Evolutionary conservation across 2,329 filamentous ascomycete species (phyloP).

Genomic region (Apiospora sp.): DNA sequence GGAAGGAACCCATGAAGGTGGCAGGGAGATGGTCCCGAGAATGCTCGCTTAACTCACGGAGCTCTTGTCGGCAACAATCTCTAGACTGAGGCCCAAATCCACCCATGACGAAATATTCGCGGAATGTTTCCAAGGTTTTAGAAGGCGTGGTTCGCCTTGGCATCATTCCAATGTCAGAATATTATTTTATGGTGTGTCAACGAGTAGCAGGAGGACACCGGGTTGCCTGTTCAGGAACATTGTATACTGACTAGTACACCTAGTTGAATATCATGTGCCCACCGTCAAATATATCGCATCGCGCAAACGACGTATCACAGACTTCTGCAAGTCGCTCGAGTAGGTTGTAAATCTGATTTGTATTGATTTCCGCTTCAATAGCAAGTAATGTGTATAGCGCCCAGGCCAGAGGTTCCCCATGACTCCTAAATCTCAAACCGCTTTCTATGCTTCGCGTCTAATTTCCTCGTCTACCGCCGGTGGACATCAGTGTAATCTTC

Average conservation of each 20-base stretch:
- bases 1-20: not conserved
- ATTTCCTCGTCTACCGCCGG: constrained; percentile 55
- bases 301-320: not conserved
- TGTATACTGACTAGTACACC: not conserved
- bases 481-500: constrained; percentile 78
- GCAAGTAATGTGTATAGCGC: not conserved
- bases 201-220: not conserved
- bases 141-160: not conserved
- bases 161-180: not conserved
- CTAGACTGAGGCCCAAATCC: not conserved
- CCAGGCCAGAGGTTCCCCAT: not conserved
- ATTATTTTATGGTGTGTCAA: not conserved
- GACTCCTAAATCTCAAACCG: constrained; percentile 13
- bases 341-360: not conserved
- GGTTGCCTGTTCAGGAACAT: not conserved
- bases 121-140: not conserved
- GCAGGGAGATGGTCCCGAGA: not conserved
- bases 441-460: constrained; percentile 19
- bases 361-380: constrained; percentile 10
- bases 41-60: not conserved
- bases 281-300: not conserved
- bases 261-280: not conserved
- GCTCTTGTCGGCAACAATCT: not conserved
- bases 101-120: not conserved
- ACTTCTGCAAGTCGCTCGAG: not conserved